Evolutionary conservation across 805 yeast species (phyloP), one percentile per base, ranked within the genome.

Genomic region (Metschnikowia corniflorae): DNA sequence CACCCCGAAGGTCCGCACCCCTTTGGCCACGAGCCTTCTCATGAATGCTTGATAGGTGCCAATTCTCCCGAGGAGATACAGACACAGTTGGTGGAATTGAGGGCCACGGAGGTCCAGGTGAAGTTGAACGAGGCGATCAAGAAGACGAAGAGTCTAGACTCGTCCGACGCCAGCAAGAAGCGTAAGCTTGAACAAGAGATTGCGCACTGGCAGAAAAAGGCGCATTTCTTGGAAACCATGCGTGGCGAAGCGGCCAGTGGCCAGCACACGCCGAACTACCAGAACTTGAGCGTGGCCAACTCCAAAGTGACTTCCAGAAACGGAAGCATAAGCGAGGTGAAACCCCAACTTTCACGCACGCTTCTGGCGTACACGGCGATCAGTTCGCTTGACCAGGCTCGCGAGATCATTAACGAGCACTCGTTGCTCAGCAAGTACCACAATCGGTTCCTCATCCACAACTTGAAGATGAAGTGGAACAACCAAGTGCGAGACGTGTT

Each of bases 381-480:
- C 31, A 44, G 36, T 22, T 55, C 63, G 0, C 31, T 42, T 10
- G 55, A 49, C 16, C 63, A 61, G 13, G 46, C 59, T 12, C 41
- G 50, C 18, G 53, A 52, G 32, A 58, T 53, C 2, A 39, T 51
- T 2, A 46, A 47, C 10, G 37, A 53, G 25, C 49, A 52, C 16
- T 37, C 57, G 5, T 44, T 55, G 6, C 59, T 55, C 3, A 52
- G 55, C 26, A 66, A 44, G 36, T 83, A 77, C 58, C 73, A 72
- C 41, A 88, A 89, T 54, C 65, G 87, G 32, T 86, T 82, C 57
- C 75, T 80, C 41, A 62, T 86, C 16, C 88, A 87, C 47, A 77
- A 82, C 38, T 70, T 86, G 57, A 76, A 80, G 49, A 54, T 88
- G 47, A 83, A 79, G 47, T 88, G 96, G 96, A 82, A 84, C 57